These are phyloP conservation scores for Cercospora sp. DNA, from an alignment of 2,329 filamentous ascomycete genomes.

Conservation along the genomic window DNA sequence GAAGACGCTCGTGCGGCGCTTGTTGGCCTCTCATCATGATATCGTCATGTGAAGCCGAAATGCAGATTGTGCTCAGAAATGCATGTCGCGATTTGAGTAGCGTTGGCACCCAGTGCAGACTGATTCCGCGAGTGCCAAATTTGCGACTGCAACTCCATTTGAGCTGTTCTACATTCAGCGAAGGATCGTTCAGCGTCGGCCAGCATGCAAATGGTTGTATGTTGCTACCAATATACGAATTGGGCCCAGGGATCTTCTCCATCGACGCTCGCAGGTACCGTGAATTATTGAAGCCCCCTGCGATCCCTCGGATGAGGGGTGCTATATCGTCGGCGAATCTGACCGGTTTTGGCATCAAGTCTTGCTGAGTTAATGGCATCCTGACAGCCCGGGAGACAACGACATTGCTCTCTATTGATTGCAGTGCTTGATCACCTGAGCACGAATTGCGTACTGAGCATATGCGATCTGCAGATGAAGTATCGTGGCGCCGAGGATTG, in stretches of 20 bases:
- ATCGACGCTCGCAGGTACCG: slow-evolving; percentile 17
- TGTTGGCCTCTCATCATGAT: slow-evolving; percentile 33
- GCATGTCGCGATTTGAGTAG: slow-evolving; percentile 31
- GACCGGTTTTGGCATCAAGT: slow-evolving; percentile 2
- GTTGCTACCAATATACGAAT: slow-evolving; percentile 16
- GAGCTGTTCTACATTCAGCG: slow-evolving; percentile 30
- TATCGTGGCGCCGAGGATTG: background rate
- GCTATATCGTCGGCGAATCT: slow-evolving; percentile 21
- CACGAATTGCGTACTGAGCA: background rate
- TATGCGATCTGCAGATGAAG: background rate
- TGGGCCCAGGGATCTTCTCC: slow-evolving; percentile 24
- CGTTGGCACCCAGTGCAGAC: slow-evolving; percentile 32
- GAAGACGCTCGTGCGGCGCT: slow-evolving; percentile 21
- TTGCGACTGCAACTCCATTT: slow-evolving; percentile 35
- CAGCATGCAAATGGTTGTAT: slow-evolving; percentile 32
- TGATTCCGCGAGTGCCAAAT: slow-evolving; percentile 34
- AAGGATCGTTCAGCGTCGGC: slow-evolving; percentile 26
- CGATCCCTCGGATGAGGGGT: slow-evolving; percentile 20
- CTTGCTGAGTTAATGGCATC: background rate
- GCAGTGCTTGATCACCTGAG: background rate
- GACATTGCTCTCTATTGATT: background rate
- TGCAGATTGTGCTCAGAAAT: slow-evolving; percentile 37
- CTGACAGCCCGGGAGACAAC: background rate
- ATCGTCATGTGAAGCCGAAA: slow-evolving; percentile 38
- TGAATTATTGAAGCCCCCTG: slow-evolving; percentile 24